Base-by-base conservation (phyloP, 306 rosid species). In the Fragaria iinumae region DNA sequence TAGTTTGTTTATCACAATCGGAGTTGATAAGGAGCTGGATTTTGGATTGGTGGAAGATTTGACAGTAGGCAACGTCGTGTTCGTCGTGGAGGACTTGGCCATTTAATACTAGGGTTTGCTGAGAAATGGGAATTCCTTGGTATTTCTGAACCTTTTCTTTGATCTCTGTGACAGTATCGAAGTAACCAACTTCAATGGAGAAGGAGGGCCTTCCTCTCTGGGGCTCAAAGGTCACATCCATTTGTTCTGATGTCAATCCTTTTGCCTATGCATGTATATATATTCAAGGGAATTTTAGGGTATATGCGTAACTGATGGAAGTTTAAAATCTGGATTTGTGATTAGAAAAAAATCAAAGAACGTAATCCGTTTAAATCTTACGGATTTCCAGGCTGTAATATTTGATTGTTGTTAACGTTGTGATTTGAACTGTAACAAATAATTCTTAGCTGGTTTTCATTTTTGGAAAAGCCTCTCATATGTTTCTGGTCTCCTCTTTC, bases 141-240 rank as follows among this genome's bases (percentile, higher is more conserved):
- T 92, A 94, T 47, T 90, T 94, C 23, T 89, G 82, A 9, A 94
- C 74, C 84, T 89, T 94, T 62, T 90, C 90, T 79, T 94, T 94
- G 80, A 94, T 89, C 50, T 90, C 95, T 0, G 80, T 25, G 0
- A 92, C 83, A 0, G 88, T 88, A 79, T 94, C 95, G 53, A 90
- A 92, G 83, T 67, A 94, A 2, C 96, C 93, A 0, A 92, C 74
- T 86, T 94, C 96, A 5, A 94, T 81, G 50, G 84, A 23, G 87
- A 94, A 94, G 6, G 86, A 94, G 2, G 87, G 4, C 8, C 39
- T 72, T 3, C 93, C 90, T 80, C 81, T 69, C 34, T 66, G 90
- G 0, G 83, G 79, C 68, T 83, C 91, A 34, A 94, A 88, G 1
- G 66, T 66, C 70, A 94, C 80, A 71, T 94, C 96, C 98, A 94